A percentile compares a stretch with the other conserved stretches of the same genome.
phyloP scores from a whole-genome alignment of 140 eudicot genomes.

The Cichorium intybus region DNA sequence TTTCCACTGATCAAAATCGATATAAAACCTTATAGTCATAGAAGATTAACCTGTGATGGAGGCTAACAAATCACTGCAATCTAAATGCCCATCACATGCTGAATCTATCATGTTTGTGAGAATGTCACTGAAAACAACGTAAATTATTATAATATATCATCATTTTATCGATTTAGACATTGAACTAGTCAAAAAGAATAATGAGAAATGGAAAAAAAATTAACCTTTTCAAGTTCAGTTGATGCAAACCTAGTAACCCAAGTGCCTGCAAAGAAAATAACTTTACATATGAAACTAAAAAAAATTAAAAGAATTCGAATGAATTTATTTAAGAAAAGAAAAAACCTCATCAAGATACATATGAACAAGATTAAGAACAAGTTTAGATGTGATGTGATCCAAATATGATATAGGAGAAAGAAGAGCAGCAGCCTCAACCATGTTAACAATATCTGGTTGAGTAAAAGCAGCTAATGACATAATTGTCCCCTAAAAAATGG shows the following conservation, averaged over 20 bases:
- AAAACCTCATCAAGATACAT: slow-evolving; percentile 77
- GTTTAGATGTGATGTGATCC: slow-evolving; percentile 76
- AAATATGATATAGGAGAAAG: slow-evolving; percentile 90
- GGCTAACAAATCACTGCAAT: slow-evolving; percentile 66
- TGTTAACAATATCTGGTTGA: slow-evolving; percentile 64
- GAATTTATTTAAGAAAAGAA: slow-evolving; percentile 6
- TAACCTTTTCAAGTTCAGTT: slow-evolving; percentile 87
- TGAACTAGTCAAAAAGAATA: not conserved
- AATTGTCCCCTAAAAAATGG: slow-evolving; percentile 73
- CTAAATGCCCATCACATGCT: slow-evolving; percentile 64
- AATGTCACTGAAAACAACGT: slow-evolving; percentile 47
- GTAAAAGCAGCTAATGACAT: slow-evolving; percentile 94
- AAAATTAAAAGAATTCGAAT: not conserved
- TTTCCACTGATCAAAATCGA: too few relatives aligned
- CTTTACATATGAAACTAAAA: slow-evolving; percentile 4
- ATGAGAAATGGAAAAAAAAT: not conserved
- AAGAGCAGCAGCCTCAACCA: slow-evolving; percentile 95
- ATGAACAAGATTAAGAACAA: slow-evolving; percentile 67
- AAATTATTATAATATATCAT: not conserved
- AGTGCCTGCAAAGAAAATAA: slow-evolving; percentile 43
- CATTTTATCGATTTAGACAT: not conserved
- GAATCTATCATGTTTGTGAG: slow-evolving; percentile 58
- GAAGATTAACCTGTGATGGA: slow-evolving; percentile 70
- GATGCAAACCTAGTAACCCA: slow-evolving; percentile 79
- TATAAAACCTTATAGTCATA: too few relatives aligned